These are phyloP conservation scores for Takashimella tepidaria DNA, from an alignment of 1,284 basidiomycete species.

Conservation along the genomic window DNA sequence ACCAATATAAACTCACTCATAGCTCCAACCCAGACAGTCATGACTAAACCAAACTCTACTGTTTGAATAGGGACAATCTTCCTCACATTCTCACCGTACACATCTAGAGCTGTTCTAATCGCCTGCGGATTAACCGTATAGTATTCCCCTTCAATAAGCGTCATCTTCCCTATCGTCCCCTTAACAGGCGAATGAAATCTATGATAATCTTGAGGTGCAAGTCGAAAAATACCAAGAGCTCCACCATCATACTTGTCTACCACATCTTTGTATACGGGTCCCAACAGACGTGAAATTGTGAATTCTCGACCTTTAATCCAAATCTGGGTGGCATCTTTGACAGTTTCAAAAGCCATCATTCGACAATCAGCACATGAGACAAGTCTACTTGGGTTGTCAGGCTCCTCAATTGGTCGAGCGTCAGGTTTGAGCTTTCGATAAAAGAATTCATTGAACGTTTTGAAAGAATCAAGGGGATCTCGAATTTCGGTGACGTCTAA, in stretches of 20 bases:
- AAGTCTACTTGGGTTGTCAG: constrained; percentile 66
- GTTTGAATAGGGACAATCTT: constrained; percentile 86
- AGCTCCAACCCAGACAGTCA: constrained; percentile 82
- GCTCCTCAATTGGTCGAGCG: constrained; percentile 70
- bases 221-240: constrained; percentile 67
- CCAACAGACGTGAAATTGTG: constrained; percentile 70
- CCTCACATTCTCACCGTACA: constrained; percentile 89
- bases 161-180: constrained; percentile 73
- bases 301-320: constrained; percentile 99
- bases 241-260: constrained; percentile 70
- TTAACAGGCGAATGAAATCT: constrained; percentile 91
- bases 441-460: constrained; percentile 82
- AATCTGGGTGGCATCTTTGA: constrained; percentile 74
- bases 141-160: constrained; percentile 75
- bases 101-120: constrained; percentile 59
- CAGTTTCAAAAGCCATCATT: constrained; percentile 84
- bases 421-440: constrained; percentile 82
- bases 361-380: constrained; percentile 91
- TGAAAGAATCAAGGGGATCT: constrained; percentile 77
- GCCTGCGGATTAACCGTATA: constrained; percentile 74
- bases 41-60: constrained; percentile 77
- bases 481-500: constrained; percentile 76
- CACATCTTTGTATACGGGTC: constrained; percentile 66
- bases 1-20: constrained; percentile 57
- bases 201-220: constrained; percentile 97